Conservation (phyloP, 805 yeast species). For the Suhomyces kilbournensis region DNA sequence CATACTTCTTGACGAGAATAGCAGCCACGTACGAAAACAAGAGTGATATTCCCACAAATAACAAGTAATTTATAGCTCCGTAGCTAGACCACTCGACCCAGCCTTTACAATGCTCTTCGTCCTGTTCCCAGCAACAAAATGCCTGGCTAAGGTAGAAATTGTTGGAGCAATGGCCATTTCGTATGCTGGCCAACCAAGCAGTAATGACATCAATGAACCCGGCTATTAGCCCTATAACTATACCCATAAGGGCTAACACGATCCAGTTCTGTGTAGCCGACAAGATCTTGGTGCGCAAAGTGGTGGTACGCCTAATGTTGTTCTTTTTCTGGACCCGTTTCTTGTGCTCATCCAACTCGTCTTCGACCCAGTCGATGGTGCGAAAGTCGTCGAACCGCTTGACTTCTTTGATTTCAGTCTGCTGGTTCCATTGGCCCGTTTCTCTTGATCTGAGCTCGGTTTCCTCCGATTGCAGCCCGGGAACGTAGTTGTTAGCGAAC, state of each 20-base stretch:
- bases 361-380: constrained; percentile 72
- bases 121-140: constrained; percentile 79
- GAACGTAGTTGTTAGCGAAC: background rate
- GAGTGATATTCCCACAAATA: constrained; percentile 59
- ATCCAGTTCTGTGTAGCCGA: constrained; percentile 61
- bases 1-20: constrained; percentile 60
- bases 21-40: constrained; percentile 66
- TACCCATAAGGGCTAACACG: constrained; percentile 71
- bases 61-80: constrained; percentile 47
- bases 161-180: constrained; percentile 72
- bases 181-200: constrained; percentile 77
- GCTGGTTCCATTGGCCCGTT: constrained; percentile 40
- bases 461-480: background rate
- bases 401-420: constrained; percentile 34
- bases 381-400: constrained; percentile 57
- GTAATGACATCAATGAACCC: constrained; percentile 78
- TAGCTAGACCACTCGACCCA: constrained; percentile 69
- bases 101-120: constrained; percentile 47
- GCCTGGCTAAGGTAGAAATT: constrained; percentile 67
- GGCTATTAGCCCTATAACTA: constrained; percentile 77
- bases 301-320: constrained; percentile 9
- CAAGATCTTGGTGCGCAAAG: constrained; percentile 24
- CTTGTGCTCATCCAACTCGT: constrained; percentile 49
- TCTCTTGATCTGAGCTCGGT: constrained; percentile 15
- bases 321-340: constrained; percentile 22